Percentiles rank a stretch among this genome's conserved stretches.
These are phyloP conservation scores for Cornus suecica DNA, from an alignment of 148 eudicot genomes.

Conservation along the genomic window DNA sequence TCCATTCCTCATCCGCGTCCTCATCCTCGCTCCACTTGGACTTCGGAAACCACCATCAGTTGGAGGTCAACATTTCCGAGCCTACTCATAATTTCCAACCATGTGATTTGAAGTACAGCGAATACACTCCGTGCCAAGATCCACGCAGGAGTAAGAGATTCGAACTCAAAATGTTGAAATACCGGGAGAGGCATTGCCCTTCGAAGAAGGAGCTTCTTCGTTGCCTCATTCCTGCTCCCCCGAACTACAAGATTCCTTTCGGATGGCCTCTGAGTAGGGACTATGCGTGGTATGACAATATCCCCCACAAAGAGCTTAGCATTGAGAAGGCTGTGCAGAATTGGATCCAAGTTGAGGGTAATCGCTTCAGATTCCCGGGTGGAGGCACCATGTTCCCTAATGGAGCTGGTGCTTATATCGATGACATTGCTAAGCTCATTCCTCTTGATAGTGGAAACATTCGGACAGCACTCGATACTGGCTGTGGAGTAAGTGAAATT, in stretches of 20 bases:
- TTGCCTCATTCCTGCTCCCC: constrained; percentile 88
- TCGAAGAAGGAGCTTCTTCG: constrained; percentile 54
- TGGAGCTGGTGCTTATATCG: constrained; percentile 92
- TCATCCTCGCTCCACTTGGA: constrained; percentile 30
- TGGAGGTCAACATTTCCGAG: constrained; percentile 39
- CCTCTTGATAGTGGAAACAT: constrained; percentile 66
- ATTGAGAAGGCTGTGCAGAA: constrained; percentile 93
- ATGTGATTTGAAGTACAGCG: constrained; percentile 63
- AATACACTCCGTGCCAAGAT: constrained; percentile 88
- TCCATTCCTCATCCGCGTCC: constrained; percentile 14
- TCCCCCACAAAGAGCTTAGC: constrained; percentile 94
- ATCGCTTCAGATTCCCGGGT: constrained; percentile 84
- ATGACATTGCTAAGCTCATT: constrained; percentile 72
- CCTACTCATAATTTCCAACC: constrained; percentile 38
- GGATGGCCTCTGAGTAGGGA: constrained; percentile 96
- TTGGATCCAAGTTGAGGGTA: constrained; percentile 95
- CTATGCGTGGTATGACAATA: constrained; percentile 83
- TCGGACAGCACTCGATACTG: constrained; percentile 88
- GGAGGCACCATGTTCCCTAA: constrained; percentile 97
- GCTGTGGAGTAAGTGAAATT: constrained; percentile 67
- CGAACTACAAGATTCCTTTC: constrained; percentile 81
- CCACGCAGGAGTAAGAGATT: constrained; percentile 66
- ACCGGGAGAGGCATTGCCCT: constrained; percentile 90
- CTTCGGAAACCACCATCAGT: constrained; percentile 73
- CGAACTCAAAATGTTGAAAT: constrained; percentile 71